Base-by-base conservation (phyloP, 192 early-diverging fungal genomes). In the Coemansia sp. region DNA sequence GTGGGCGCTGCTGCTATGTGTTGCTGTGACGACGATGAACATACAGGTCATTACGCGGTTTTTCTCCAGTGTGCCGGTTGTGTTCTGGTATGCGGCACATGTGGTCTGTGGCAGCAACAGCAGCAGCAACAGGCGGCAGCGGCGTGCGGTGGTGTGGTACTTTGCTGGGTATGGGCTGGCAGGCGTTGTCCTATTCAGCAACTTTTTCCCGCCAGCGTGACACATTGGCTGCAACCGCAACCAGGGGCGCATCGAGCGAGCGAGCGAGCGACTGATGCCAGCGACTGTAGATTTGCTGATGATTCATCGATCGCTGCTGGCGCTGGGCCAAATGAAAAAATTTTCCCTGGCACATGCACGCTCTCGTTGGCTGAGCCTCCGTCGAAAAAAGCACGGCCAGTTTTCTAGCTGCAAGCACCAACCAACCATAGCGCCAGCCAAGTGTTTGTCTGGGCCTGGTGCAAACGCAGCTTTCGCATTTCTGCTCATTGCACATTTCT, bases 21-120 rank as follows among this genome's bases (percentile, higher is more conserved):
- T 87, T 34, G 83, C 79, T n/a, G 61, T 82, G 10, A 88, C 87
- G 1, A 87, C 82, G 43, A 94, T 93, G 89, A 93, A 97, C 62
- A 85, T 97, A n/a, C 95, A 97, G 81, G 85, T 97, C 5, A 90
- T 94, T 41, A 90, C 88, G 14, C 83, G 95, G 4, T 92, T 94
- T 40, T 93, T 94, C 61, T 91, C 93, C 0, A 89, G 85, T 20
- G 55, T 90, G 55, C 95, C 95, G 1, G 75, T 76, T 5, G 76
- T 95, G 29, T 93, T 92, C 63, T 95, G 93, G 93, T 92, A 83
- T 70, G 84, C 88, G 2, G 90, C 84, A 4, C 82, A 90, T 63
- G 74, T 79, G 80, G 53, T 61, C 23, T 46, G 45, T 46, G 45
- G 45, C 45, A n/a, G 45, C 45, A 19, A 13, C 45, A 25, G 38